A percentile compares a stretch with the other conserved stretches of the same genome.
These are phyloP conservation scores for Mycena epipterygia DNA, from an alignment of 768 basidiomycete species.

Conservation along the genomic window DNA sequence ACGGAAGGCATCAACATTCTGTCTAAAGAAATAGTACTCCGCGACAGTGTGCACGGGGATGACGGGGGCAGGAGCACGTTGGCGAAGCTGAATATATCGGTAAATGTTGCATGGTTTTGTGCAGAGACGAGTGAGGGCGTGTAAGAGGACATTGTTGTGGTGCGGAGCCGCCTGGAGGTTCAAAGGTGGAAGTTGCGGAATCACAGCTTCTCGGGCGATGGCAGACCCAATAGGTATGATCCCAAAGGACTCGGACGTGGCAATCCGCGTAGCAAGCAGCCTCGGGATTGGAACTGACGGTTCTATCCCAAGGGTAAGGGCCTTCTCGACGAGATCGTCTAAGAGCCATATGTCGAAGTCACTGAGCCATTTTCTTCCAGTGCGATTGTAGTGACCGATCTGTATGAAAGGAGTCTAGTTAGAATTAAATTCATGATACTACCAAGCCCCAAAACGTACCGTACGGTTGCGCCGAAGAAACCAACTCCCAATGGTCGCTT, in stretches of 20 bases:
- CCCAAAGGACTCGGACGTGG: conserved; percentile 26
- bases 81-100: conserved; percentile 29
- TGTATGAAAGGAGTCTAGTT: neutral
- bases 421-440: neutral
- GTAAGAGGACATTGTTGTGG: conserved; percentile 17
- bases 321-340: conserved; percentile 34
- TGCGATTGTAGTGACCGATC: conserved; percentile 36
- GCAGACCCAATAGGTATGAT: conserved; percentile 25
- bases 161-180: conserved; percentile 9
- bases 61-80: conserved; percentile 29
- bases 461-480: conserved; percentile 27
- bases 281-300: conserved; percentile 30
- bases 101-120: conserved; percentile 27
- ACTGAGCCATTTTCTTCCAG: conserved; percentile 7
- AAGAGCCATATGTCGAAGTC: conserved; percentile 34
- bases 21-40: conserved; percentile 26
- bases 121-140: conserved; percentile 16
- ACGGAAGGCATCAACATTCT: neutral
- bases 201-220: conserved; percentile 18
- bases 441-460: neutral
- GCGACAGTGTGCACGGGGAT: conserved; percentile 27
- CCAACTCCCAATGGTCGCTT: conserved; percentile 20
- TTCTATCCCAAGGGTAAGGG: conserved; percentile 10
- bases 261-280: conserved; percentile 34
- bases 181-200: conserved; percentile 4